Base-by-base conservation (phyloP, 257 asterid species). In the Anisodus acutangulus region DNA sequence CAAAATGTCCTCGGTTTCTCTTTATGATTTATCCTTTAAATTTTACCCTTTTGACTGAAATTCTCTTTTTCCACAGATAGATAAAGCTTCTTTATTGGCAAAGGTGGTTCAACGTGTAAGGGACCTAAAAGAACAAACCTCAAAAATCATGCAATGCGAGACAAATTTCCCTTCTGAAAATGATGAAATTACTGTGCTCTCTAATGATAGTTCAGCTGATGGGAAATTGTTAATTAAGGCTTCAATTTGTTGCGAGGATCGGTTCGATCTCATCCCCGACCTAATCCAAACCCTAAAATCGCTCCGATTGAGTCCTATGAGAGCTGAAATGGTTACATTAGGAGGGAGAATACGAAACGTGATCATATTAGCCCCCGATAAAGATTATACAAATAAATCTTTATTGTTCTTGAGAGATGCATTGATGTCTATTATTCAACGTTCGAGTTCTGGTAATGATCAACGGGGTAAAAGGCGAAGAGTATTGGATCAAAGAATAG, bases 51-150 rank as follows among this genome's bases (percentile, higher is more conserved):
- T 53, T 53, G 58, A 53, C 5, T 10, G 58, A 53, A 53, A 9
- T 3, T 53, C 9, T 10, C 58, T 0, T 3, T 11, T 53, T 10
- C 15, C 16, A 47, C 90, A 92, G 96, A 92, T 91, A 41, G 97
- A 92, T 59, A 92, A 91, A 89, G 97, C 97, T 60, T 88, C 97
- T 39, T 83, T 92, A 45, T 91, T 92, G 41, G 92, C 90, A 53
- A 91, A 87, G 84, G 97, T 89, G 62, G 94, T 92, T n/a, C 43
- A 91, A 66, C 88, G 88, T 15, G 92, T 92, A 68, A 84, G 81
- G 45, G 97, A 92, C 16, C 85, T 92, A 43, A 91, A 92, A 63
- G 85, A 84, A 45, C 84, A 91, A 53, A 86, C 97, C 8, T 91
- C 97, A 49, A 90, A 90, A 62, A 88, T 89, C 55, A 79, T 84